A percentile compares a stretch with the other conserved stretches of the same genome.
phyloP scores from a whole-genome alignment of 768 basidiomycete species.

The Leccinum truebloodii region DNA sequence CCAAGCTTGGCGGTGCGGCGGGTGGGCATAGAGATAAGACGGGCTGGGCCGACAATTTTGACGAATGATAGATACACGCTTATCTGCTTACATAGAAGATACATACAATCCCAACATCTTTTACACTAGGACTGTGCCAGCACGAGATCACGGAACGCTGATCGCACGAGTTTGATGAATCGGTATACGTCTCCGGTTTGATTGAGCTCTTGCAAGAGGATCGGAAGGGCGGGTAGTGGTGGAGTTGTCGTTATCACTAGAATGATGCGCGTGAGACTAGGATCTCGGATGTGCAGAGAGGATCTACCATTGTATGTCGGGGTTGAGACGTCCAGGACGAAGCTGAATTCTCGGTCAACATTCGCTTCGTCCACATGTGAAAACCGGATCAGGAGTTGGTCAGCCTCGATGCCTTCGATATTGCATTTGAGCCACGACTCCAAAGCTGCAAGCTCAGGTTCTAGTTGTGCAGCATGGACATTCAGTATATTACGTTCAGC shows the following conservation, averaged over 20 bases:
- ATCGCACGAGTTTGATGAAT: slow-evolving; percentile 70
- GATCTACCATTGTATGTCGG: slow-evolving; percentile 64
- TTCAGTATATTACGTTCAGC: slow-evolving; percentile 61
- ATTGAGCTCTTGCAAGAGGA: slow-evolving; percentile 72
- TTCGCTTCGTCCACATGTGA: slow-evolving; percentile 60
- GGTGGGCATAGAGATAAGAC: slow-evolving; percentile 73
- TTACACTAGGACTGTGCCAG: slow-evolving; percentile 2
- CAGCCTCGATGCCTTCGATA: slow-evolving; percentile 78
- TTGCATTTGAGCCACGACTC: slow-evolving; percentile 60
- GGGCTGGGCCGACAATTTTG: slow-evolving; percentile 59
- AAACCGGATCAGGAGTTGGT: slow-evolving; percentile 75
- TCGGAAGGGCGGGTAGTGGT: slow-evolving; percentile 60
- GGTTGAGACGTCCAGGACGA: slow-evolving; percentile 74
- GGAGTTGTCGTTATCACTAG: slow-evolving; percentile 83
- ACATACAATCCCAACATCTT: neutral
- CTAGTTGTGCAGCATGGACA: slow-evolving; percentile 49
- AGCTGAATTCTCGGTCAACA: slow-evolving; percentile 61
- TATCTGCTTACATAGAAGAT: slow-evolving; percentile 2
- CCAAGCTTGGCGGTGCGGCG: slow-evolving; percentile 65
- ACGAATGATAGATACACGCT: slow-evolving; percentile 18
- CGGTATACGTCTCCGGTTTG: slow-evolving; percentile 64
- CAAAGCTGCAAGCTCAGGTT: slow-evolving; percentile 56
- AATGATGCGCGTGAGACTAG: neutral
- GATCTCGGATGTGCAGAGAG: neutral
- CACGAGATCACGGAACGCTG: slow-evolving; percentile 44